Conservation (phyloP, 495 filamentous ascomycete species). For the Aspergillus wentii region DNA sequence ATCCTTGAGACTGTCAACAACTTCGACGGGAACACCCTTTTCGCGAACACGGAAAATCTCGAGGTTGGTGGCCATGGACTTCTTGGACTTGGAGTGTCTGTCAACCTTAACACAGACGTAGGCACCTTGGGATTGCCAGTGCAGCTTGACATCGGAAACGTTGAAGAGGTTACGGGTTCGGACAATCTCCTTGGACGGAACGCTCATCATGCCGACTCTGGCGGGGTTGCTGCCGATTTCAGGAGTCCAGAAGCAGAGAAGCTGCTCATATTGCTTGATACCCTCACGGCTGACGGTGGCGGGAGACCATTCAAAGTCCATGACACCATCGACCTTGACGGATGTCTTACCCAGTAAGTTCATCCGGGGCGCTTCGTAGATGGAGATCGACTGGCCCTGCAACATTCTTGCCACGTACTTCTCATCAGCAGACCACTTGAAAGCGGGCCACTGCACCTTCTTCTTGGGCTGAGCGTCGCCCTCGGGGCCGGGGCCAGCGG, state of each 20-base stretch:
- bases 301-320: constrained; percentile 97
- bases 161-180: constrained; percentile 96
- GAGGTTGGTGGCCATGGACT: constrained; percentile 90
- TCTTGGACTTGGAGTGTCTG: constrained; percentile 97
- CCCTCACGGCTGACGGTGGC: constrained; percentile 71
- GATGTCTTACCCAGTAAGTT: constrained; percentile 80
- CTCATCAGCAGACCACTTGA: constrained; percentile 98
- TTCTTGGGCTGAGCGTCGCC: constrained; percentile 70
- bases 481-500: constrained; percentile 52
- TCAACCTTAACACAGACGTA: constrained; percentile 99
- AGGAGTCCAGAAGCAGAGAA: constrained; percentile 97
- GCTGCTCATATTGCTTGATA: constrained; percentile 85
- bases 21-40: constrained; percentile 96
- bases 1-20: constrained; percentile 94
- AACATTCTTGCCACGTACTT: constrained; percentile 93
- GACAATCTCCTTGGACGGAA: constrained; percentile 88
- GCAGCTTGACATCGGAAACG: constrained; percentile 90
- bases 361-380: constrained; percentile 94
- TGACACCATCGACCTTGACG: constrained; percentile 91
- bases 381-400: constrained; percentile 81
- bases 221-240: constrained; percentile 98
- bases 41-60: constrained; percentile 97
- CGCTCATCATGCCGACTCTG: constrained; percentile 91
- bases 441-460: constrained; percentile 96
- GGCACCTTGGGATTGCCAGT: constrained; percentile 88